Evolutionary conservation across 2,329 filamentous ascomycete species (phyloP), one percentile per base, ranked within the genome.

Genomic region (Sclerotinia glacialis): DNA sequence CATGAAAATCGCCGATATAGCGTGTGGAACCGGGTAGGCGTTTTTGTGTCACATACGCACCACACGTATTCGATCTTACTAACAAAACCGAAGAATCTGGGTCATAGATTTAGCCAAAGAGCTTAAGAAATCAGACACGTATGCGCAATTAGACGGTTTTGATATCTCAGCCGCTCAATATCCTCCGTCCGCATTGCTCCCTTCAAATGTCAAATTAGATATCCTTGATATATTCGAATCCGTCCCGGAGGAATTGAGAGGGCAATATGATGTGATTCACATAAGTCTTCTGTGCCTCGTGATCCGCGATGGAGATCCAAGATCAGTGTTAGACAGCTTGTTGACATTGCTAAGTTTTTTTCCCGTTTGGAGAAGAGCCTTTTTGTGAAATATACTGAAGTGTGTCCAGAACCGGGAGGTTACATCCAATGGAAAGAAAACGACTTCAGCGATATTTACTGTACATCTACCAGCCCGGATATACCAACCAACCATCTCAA

Each of bases 391-490:
- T 16, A 6, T 12, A 26, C 23, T 49, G 12, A 55, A 4, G 42
- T 18, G 11, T n/a, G 16, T 60, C 14, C 52, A 65, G 63, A 34
- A 14, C 63, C 63, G 6, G 63, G 63, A 4, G 63, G 63, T 26
- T 60, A 65, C 28, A 60, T 65, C 18, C 63, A 65, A 34, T 65
- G 63, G 63, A 58, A 65, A 18, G 63, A 60, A 16, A 21, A 9
- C 14, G 63, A 65, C 31, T 59, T 60, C 44, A 34, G 44, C 11
- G 21, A 11, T 8, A 42, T 65, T 5, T 26, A 6, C 7, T 60
- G 53, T 23, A 59, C 31, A n/a, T 28, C 53, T 42, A 28, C 28
- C 8, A 50, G 21, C 18, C 53, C 63, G 4, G 54, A 49, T 4
- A 18, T 52, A 23, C 16, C 44, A 40, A 50, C 42, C 28, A 18